Evolutionary conservation across 2,329 filamentous ascomycete species (phyloP).

Genomic region (Emergomyces africanus): DNA sequence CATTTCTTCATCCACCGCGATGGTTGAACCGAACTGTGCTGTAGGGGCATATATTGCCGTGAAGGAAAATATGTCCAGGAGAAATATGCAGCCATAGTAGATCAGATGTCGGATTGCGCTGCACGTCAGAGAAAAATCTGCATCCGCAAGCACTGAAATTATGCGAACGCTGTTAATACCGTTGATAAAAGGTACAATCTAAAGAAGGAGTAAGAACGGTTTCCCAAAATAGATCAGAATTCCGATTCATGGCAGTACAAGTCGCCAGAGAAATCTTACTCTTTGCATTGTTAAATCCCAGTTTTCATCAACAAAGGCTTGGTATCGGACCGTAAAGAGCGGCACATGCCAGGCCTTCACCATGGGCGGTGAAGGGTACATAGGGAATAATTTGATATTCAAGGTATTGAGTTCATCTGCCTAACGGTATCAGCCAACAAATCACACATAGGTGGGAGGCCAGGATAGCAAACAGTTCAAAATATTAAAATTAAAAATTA

Average conservation of each 20-base stretch:
- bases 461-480: background rate
- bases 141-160: slow-evolving; percentile 73
- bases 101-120: slow-evolving; percentile 79
- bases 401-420: slow-evolving; percentile 83
- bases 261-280: slow-evolving; percentile 21
- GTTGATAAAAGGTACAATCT: slow-evolving; percentile 76
- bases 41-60: slow-evolving; percentile 79
- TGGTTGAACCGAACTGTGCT: slow-evolving; percentile 57
- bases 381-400: slow-evolving; percentile 90
- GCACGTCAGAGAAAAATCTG: slow-evolving; percentile 73
- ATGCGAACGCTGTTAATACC: slow-evolving; percentile 80
- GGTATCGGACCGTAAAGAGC: slow-evolving; percentile 50
- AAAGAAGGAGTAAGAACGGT: background rate
- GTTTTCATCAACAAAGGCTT: slow-evolving; percentile 40
- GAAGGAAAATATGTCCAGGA: slow-evolving; percentile 94
- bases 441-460: background rate
- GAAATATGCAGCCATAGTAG: slow-evolving; percentile 80
- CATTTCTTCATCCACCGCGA: slow-evolving; percentile 63
- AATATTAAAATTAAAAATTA: background rate
- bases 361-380: slow-evolving; percentile 60
- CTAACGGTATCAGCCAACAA: slow-evolving; percentile 6
- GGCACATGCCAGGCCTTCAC: slow-evolving; percentile 88
- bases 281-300: slow-evolving; percentile 43
- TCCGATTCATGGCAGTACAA: background rate
- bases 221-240: background rate